These are phyloP conservation scores for Cryphonectria carpinicola DNA, from an alignment of 2,329 filamentous ascomycete species.

Conservation along the genomic window DNA sequence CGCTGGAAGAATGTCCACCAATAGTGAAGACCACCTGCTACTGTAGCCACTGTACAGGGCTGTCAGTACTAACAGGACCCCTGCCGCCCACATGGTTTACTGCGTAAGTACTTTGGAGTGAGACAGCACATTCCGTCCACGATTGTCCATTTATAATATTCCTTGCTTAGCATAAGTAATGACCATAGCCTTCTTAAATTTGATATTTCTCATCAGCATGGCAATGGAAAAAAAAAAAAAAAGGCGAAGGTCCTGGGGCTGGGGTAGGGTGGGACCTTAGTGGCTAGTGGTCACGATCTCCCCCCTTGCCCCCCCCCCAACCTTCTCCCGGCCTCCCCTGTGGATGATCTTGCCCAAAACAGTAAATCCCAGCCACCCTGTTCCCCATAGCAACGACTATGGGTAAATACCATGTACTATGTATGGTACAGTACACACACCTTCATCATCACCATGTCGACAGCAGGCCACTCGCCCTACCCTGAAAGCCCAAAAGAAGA, in stretches of 20 bases:
- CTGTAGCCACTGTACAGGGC: too few species aligned
- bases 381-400: conserved; percentile 24
- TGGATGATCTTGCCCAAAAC: conserved; percentile 29
- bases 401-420: conserved; percentile 20
- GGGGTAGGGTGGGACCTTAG: background rate
- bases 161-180: background rate
- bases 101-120: background rate
- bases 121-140: background rate
- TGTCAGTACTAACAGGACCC: background rate
- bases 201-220: background rate
- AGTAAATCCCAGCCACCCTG: conserved; percentile 32
- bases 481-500: conserved; percentile 3
- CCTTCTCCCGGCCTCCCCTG: background rate
- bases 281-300: background rate
- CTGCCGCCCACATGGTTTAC: background rate
- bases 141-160: background rate
- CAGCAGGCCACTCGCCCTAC: background rate
- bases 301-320: background rate
- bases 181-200: background rate
- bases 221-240: too few species aligned
- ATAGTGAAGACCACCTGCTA: background rate
- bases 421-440: background rate
- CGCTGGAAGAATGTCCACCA: background rate
- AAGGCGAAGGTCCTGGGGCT: conserved; percentile 6
- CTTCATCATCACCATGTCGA: background rate